Evolutionary conservation across 83 land plant species (phyloP).

Genomic region (Thuja plicata): DNA sequence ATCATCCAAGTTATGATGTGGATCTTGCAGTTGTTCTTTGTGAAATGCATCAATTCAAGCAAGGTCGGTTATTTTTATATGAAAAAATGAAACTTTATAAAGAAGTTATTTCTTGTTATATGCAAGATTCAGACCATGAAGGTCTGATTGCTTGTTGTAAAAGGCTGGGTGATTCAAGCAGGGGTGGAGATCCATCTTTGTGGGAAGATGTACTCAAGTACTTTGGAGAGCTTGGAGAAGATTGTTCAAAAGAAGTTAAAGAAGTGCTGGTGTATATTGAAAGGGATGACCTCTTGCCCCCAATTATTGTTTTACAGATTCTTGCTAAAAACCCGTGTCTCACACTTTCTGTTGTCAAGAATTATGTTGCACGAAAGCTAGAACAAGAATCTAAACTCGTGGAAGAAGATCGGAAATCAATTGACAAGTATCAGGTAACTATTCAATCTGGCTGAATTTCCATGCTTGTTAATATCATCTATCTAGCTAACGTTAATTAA

Average conservation of each 20-base stretch:
- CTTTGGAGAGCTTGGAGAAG: slow-evolving; percentile 96
- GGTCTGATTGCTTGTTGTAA: slow-evolving; percentile 94
- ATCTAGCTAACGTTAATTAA: not conserved
- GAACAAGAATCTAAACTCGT: slow-evolving; percentile 83
- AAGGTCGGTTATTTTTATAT: slow-evolving; percentile 82
- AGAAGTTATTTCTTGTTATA: slow-evolving; percentile 90
- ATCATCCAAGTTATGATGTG: slow-evolving; percentile 83
- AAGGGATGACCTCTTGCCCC: slow-evolving; percentile 89
- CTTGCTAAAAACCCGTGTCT: slow-evolving; percentile 84
- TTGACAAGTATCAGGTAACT: slow-evolving; percentile 87
- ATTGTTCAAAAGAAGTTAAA: slow-evolving; percentile 94
- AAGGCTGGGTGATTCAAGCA: slow-evolving; percentile 81
- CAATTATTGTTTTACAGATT: slow-evolving; percentile 86
- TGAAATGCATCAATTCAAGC: slow-evolving; percentile 84
- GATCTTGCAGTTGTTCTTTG: slow-evolving; percentile 88
- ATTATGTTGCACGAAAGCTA: slow-evolving; percentile 90
- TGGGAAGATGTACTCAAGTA: slow-evolving; percentile 93
- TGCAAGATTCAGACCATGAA: slow-evolving; percentile 93
- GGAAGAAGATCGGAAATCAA: slow-evolving; percentile 87
- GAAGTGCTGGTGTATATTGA: slow-evolving; percentile 87
- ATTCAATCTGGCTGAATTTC: not conserved
- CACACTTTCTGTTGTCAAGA: slow-evolving; percentile 87
- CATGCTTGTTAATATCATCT: not conserved
- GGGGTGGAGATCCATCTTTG: slow-evolving; percentile 90
- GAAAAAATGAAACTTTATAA: slow-evolving; percentile 94